phyloP scores from a whole-genome alignment of 164 flowering plant genomes.

The Stephania cephalantha region DNA sequence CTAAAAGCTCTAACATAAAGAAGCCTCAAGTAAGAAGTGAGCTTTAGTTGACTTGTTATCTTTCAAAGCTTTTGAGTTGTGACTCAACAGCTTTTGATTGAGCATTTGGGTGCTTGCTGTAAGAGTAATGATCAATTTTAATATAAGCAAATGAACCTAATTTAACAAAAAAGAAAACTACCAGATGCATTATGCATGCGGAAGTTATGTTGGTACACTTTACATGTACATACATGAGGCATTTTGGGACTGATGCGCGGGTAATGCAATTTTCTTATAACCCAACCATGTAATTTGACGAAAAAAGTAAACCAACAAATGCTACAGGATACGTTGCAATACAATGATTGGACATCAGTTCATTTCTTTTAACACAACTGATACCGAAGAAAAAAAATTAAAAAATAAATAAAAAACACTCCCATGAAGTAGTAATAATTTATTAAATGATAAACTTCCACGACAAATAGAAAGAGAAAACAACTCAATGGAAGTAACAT shows the following conservation, averaged over 20 bases:
- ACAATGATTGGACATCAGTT: neutral
- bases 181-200: too few species aligned
- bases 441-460: neutral
- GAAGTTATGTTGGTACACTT: too few species aligned
- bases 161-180: too few species aligned
- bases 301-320: too few species aligned
- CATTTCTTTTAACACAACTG: neutral
- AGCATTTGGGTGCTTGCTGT: too few species aligned
- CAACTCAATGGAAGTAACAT: neutral
- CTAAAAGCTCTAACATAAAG: too few species aligned
- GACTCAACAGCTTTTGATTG: too few species aligned
- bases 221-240: too few species aligned
- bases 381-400: neutral
- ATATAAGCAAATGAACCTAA: too few species aligned
- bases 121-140: too few species aligned
- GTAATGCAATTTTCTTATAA: neutral
- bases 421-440: neutral
- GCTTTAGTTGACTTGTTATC: neutral
- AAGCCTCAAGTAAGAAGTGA: neutral
- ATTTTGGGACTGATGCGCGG: too few species aligned
- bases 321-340: neutral
- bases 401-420: neutral
- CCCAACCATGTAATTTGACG: neutral
- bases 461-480: neutral
- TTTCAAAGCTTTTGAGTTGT: neutral